Evolutionary conservation across 2,329 filamentous ascomycete species (phyloP).

Genomic region (Botrytis squamosa): DNA sequence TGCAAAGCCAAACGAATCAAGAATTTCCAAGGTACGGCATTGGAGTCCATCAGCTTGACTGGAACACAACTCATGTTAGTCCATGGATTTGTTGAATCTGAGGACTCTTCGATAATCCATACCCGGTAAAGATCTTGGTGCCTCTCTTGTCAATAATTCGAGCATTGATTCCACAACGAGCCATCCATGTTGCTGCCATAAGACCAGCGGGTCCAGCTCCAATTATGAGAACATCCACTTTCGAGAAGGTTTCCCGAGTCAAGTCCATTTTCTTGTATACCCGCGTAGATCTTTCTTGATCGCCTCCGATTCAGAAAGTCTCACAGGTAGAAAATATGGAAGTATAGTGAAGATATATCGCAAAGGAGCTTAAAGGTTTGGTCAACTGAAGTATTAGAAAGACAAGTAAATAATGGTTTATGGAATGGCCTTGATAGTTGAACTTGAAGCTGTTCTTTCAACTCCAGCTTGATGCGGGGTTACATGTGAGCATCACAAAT

Average conservation of each 20-base stretch:
- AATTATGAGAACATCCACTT: slow-evolving; percentile 48
- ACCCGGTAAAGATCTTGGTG: slow-evolving; percentile 37
- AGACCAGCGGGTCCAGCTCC: slow-evolving; percentile 51
- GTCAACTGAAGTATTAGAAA: neutral
- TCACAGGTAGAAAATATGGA: neutral
- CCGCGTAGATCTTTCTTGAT: neutral
- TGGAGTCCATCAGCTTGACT: slow-evolving; percentile 65
- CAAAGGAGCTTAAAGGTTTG: neutral
- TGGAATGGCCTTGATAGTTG: neutral
- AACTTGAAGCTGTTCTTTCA: neutral
- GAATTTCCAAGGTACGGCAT: slow-evolving; percentile 63
- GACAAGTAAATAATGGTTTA: neutral
- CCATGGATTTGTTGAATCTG: neutral
- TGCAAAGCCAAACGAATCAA: slow-evolving; percentile 68
- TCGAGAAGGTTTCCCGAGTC: neutral
- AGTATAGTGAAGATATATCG: neutral
- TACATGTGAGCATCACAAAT: neutral
- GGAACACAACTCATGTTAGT: neutral
- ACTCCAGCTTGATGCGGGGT: neutral
- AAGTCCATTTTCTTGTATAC: neutral
- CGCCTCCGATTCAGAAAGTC: neutral
- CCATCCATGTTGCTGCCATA: slow-evolving; percentile 51
- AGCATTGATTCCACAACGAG: slow-evolving; percentile 48
- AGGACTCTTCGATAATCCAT: neutral
- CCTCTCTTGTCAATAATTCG: slow-evolving; percentile 49